These are phyloP conservation scores for Ogataea paraovalis DNA, from an alignment of 805 yeast genomes.

Conservation along the genomic window DNA sequence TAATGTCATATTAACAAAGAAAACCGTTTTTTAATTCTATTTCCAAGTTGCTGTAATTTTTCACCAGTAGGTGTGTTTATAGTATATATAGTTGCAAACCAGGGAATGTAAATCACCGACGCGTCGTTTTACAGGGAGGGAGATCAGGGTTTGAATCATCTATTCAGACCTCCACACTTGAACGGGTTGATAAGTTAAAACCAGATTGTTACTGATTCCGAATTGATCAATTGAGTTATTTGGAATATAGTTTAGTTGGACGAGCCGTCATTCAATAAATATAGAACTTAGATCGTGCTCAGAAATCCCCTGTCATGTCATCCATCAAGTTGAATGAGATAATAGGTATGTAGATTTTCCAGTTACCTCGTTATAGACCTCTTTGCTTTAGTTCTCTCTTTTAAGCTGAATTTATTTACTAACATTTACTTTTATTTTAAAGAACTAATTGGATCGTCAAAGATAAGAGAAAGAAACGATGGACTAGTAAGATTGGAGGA, in stretches of 20 bases:
- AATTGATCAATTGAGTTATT: no score
- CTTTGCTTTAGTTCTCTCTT: no score
- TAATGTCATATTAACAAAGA: conserved; percentile 26
- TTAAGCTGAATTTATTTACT: no score
- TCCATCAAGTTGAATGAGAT: background rate
- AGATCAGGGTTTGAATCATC: background rate
- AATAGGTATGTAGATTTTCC: conserved; percentile 1
- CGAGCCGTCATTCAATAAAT: no score
- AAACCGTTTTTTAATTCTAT: conserved; percentile 3
- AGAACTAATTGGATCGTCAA: conserved; percentile 42
- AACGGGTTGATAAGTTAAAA: no score
- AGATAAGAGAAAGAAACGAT: conserved; percentile 51
- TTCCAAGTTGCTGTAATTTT: no score
- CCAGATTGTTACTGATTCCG: no score
- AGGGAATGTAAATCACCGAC: background rate
- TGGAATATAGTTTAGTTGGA: no score
- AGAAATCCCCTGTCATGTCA: background rate
- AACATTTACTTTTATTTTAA: no score
- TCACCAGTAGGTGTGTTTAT: no score
- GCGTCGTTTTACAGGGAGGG: background rate
- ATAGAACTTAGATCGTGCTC: no score
- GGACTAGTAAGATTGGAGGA: conserved; percentile 41
- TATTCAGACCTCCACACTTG: no score
- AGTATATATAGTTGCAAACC: background rate
- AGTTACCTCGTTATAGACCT: background rate